These are phyloP conservation scores for Phoma herbarum DNA, from an alignment of 2,329 filamentous ascomycete species.

Conservation along the genomic window DNA sequence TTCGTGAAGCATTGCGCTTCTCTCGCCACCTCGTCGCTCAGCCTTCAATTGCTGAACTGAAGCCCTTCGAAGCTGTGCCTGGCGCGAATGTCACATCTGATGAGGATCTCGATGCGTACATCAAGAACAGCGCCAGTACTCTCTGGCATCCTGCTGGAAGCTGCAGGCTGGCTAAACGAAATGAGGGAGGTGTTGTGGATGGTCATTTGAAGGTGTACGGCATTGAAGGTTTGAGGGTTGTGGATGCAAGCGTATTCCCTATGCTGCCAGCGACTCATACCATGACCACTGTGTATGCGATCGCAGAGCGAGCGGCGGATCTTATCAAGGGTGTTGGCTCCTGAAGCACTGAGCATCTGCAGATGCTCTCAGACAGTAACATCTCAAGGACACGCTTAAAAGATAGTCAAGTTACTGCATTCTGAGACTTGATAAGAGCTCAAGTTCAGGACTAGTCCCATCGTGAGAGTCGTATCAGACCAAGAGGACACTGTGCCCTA, in stretches of 20 bases:
- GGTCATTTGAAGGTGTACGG: constrained; percentile 38
- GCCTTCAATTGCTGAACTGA: constrained; percentile 26
- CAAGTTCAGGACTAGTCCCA: background rate
- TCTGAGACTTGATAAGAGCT: too few relatives aligned
- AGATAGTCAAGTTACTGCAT: too few relatives aligned
- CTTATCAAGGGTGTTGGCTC: constrained; percentile 6
- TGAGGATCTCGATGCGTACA: constrained; percentile 28
- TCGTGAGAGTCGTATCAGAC: background rate
- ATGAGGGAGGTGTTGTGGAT: constrained; percentile 42
- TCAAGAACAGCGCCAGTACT: constrained; percentile 27
- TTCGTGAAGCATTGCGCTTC: constrained; percentile 36
- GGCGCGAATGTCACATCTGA: constrained; percentile 32
- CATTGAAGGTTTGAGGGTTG: constrained; percentile 29
- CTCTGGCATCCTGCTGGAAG: constrained; percentile 41
- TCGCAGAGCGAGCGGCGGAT: constrained; percentile 32
- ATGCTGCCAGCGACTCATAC: constrained; percentile 32
- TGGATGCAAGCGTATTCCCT: constrained; percentile 32
- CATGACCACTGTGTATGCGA: constrained; percentile 34
- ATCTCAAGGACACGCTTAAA: too few relatives aligned
- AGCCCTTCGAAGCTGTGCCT: constrained; percentile 33
- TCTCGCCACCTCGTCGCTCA: constrained; percentile 25
- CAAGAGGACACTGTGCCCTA: constrained; percentile 4
- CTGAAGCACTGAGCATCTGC: background rate
- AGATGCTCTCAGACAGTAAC: too few relatives aligned
- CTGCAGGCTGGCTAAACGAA: constrained; percentile 37